phyloP scores from a whole-genome alignment of 2,329 filamentous ascomycete species.

The Lasiodiplodia sp. region DNA sequence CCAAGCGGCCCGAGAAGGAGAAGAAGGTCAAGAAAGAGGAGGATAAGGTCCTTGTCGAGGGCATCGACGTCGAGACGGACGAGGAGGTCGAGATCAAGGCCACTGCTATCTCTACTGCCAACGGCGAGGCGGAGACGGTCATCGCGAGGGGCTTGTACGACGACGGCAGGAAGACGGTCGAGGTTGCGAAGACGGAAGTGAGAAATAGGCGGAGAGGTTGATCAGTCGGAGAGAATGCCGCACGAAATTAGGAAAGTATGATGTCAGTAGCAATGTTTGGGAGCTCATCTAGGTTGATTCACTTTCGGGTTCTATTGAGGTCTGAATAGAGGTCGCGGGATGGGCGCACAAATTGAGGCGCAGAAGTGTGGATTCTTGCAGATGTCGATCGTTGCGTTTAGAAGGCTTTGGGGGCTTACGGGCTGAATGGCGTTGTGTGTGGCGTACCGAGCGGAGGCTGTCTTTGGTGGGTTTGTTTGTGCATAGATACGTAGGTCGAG shows the following conservation, averaged over 20 bases:
- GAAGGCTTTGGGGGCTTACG: neutral
- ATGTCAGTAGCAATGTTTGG: neutral
- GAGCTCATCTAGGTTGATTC: neutral
- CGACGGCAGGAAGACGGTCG: conserved; percentile 23
- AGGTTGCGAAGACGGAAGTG: conserved; percentile 21
- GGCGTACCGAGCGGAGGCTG: neutral
- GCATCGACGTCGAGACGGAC: conserved; percentile 33
- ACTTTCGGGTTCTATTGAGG: neutral
- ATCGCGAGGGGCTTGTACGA: conserved; percentile 26
- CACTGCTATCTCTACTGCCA: neutral
- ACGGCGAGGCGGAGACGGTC: conserved; percentile 3
- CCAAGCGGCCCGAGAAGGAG: conserved; percentile 40
- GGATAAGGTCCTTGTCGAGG: conserved; percentile 34
- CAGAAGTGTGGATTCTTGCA: neutral
- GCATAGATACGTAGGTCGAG: conserved; percentile 1
- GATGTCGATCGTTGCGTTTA: neutral
- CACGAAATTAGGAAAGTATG: neutral
- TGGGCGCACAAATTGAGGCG: neutral
- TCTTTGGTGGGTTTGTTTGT: neutral
- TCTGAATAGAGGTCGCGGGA: neutral
- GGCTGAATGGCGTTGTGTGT: conserved; percentile 10
- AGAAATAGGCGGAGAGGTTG: conserved; percentile 22
- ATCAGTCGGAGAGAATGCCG: neutral
- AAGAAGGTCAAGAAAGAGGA: conserved; percentile 34
- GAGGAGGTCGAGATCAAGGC: conserved; percentile 29